These are phyloP conservation scores for Myxozyma lipomycoides DNA, from an alignment of 805 yeast genomes.

Conservation along the genomic window DNA sequence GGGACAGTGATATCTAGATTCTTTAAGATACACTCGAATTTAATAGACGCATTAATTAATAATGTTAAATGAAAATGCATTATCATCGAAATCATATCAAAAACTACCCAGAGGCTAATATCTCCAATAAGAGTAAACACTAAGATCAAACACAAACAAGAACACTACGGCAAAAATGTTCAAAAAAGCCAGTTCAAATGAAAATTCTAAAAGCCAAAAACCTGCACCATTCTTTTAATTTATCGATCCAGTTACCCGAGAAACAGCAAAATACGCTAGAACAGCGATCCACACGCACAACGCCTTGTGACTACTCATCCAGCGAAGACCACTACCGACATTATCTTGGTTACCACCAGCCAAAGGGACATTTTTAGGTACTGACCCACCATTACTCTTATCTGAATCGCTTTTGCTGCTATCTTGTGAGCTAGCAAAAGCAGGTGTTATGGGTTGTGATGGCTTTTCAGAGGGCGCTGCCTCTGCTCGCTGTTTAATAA, in stretches of 20 bases:
- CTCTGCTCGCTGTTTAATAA: constrained; percentile 29
- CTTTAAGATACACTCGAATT: too few species aligned
- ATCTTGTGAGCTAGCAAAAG: too few species aligned
- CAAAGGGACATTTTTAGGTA: too few species aligned
- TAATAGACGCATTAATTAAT: neutral
- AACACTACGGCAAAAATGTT: too few species aligned
- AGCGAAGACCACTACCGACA: constrained; percentile 1
- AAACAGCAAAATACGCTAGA: constrained; percentile 7
- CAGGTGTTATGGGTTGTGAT: too few species aligned
- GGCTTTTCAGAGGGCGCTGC: neutral
- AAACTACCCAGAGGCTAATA: too few species aligned
- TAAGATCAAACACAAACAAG: too few species aligned
- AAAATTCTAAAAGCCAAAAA: too few species aligned
- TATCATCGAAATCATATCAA: neutral
- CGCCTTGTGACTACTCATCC: constrained; percentile 16
- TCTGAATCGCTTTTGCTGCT: neutral
- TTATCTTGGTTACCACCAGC: neutral
- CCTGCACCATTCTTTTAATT: neutral
- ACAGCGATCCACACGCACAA: constrained; percentile 11
- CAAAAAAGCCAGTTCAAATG: too few species aligned
- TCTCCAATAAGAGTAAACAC: too few species aligned
- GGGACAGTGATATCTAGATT: too few species aligned
- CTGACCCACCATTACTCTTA: neutral
- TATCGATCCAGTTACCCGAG: constrained; percentile 2
- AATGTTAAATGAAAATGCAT: neutral